Conservation (phyloP, 192 early-diverging fungal genomes). For the Podila epicladia region DNA sequence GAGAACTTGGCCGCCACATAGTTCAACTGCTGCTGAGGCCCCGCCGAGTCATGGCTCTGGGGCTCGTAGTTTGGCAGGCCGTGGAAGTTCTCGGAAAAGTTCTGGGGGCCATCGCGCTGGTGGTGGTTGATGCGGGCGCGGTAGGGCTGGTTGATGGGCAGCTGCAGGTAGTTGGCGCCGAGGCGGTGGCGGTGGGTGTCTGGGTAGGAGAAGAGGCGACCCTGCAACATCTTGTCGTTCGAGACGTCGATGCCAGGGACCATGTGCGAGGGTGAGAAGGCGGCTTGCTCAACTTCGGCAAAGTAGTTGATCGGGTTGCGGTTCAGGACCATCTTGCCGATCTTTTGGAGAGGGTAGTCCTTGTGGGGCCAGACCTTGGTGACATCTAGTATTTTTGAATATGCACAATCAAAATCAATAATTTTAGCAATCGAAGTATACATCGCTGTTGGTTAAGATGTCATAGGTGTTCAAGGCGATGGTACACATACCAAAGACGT, state of each 20-base stretch:
- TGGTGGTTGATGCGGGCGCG: conserved; percentile 66
- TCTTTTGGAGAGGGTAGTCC: conserved; percentile 67
- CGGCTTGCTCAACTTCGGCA: conserved; percentile 78
- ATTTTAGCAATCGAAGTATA: not conserved
- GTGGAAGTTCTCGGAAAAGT: conserved; percentile 64
- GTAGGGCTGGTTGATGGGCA: conserved; percentile 85
- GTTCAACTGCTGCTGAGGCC: conserved; percentile 67
- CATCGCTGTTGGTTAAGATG: not conserved
- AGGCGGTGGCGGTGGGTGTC: conserved; percentile 77
- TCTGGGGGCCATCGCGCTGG: conserved; percentile 80
- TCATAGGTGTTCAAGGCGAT: not conserved
- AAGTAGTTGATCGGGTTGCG: conserved; percentile 81
- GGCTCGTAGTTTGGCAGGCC: conserved; percentile 82
- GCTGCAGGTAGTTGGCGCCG: conserved; percentile 75
- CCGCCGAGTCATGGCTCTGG: conserved; percentile 62
- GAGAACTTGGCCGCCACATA: conserved; percentile 60
- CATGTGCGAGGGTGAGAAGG: conserved; percentile 74
- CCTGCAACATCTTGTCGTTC: conserved; percentile 76
- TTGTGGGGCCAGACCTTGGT: conserved; percentile 76
- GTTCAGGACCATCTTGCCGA: conserved; percentile 78
- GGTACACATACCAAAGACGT: conserved; percentile 52
- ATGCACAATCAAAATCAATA: not conserved
- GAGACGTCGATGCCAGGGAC: conserved; percentile 76
- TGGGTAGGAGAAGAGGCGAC: conserved; percentile 77
- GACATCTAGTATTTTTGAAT: conserved; percentile 49